A percentile compares a stretch with the other conserved stretches of the same genome.
Conservation (phyloP, 305 asterid species). For the Striga hermonthica region DNA sequence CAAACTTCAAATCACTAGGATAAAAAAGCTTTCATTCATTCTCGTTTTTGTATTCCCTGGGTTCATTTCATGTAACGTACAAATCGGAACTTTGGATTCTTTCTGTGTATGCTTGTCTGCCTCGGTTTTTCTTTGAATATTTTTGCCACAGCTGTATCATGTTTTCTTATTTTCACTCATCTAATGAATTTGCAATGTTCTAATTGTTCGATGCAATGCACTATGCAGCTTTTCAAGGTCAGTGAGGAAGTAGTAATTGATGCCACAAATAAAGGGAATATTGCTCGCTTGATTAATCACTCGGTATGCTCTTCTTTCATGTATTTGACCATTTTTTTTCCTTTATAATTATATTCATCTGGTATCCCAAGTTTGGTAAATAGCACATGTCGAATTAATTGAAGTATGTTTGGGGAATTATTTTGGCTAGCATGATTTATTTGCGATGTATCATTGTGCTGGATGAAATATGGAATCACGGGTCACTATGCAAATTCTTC, state of each 20-base stretch:
- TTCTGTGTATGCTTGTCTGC: background rate
- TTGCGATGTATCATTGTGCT: background rate
- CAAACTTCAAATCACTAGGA: background rate
- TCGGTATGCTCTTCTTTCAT: constrained; percentile 55
- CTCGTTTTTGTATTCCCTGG: background rate
- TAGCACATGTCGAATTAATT: background rate
- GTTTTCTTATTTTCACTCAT: background rate
- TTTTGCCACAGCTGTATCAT: constrained; percentile 1
- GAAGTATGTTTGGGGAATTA: background rate
- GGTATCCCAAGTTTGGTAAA: background rate
- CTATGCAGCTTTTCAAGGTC: constrained; percentile 83
- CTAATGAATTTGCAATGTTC: constrained; percentile 17
- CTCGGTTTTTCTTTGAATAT: constrained; percentile 9
- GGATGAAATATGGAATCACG: constrained; percentile 13
- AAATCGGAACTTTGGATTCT: constrained; percentile 2
- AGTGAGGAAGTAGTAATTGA: constrained; percentile 92
- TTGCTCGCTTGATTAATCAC: constrained; percentile 93
- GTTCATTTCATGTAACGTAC: constrained; percentile 11
- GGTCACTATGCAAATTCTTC: background rate
- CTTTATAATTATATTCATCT: background rate
- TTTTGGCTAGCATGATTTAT: background rate
- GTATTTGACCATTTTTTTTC: constrained; percentile 6
- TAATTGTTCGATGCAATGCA: constrained; percentile 28
- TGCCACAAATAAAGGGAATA: constrained; percentile 83
- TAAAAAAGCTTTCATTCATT: too few relatives aligned